Evolutionary conservation across 2,329 filamentous ascomycete genomes (phyloP).

Genomic region (Tolypocladium guangdongense): DNA sequence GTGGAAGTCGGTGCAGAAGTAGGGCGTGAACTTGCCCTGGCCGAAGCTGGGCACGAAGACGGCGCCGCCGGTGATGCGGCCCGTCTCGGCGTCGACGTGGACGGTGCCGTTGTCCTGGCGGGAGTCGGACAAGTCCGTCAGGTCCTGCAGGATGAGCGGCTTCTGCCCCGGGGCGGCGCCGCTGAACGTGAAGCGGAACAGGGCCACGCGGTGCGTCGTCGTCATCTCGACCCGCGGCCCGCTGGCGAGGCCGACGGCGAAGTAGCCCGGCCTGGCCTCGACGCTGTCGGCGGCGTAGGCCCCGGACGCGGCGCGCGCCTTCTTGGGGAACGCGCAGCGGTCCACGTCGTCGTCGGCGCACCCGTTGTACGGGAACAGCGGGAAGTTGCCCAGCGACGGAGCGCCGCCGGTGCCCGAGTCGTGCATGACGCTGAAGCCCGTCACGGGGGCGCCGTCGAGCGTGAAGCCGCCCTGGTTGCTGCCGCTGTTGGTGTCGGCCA

Average conservation of each 20-base stretch:
- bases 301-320: slow-evolving; percentile 25
- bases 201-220: slow-evolving; percentile 49
- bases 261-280: slow-evolving; percentile 52
- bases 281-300: slow-evolving; percentile 39
- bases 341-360: slow-evolving; percentile 53
- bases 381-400: slow-evolving; percentile 62
- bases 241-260: slow-evolving; percentile 47
- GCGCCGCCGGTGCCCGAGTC: slow-evolving; percentile 46
- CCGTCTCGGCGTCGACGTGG: slow-evolving; percentile 40
- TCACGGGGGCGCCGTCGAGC: slow-evolving; percentile 35
- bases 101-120: slow-evolving; percentile 46
- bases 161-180: slow-evolving; percentile 26
- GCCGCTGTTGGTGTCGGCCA: slow-evolving; percentile 31
- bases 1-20: slow-evolving; percentile 59
- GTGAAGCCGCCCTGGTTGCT: slow-evolving; percentile 49
- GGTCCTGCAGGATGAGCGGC: slow-evolving; percentile 55
- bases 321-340: slow-evolving; percentile 48
- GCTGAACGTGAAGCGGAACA: slow-evolving; percentile 54
- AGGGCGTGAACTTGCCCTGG: slow-evolving; percentile 44
- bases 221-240: slow-evolving; percentile 57
- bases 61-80: slow-evolving; percentile 52
- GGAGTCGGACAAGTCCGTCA: slow-evolving; percentile 52
- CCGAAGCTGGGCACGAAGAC: slow-evolving; percentile 56
- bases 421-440: slow-evolving; percentile 47
- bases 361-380: slow-evolving; percentile 54